These are phyloP conservation scores for Rickenella mellea DNA, from an alignment of 768 basidiomycete species.

Conservation along the genomic window DNA sequence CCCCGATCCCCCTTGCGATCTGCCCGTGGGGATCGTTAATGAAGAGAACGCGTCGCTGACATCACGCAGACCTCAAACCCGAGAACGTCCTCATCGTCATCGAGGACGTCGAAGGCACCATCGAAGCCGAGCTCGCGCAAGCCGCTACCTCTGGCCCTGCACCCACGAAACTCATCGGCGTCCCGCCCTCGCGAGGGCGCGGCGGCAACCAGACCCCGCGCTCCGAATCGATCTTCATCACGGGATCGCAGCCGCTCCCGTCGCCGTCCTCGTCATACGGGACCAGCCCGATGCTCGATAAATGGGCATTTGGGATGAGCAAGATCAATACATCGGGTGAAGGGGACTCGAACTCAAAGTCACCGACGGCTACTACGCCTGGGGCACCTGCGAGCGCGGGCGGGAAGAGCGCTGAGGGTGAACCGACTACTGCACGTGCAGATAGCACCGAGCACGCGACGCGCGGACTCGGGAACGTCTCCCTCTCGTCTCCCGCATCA, in stretches of 20 bases:
- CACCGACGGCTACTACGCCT: no score
- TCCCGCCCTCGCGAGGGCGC: conserved; percentile 85
- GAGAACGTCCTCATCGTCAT: conserved; percentile 97
- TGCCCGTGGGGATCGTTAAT: background rate
- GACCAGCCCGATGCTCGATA: conserved; percentile 70
- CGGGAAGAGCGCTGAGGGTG: conserved; percentile 22
- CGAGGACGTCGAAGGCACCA: conserved; percentile 92
- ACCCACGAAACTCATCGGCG: conserved; percentile 73
- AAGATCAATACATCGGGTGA: no score
- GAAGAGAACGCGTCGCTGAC: background rate
- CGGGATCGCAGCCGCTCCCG: conserved; percentile 88
- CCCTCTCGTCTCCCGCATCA: conserved; percentile 27
- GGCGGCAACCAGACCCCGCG: conserved; percentile 96
- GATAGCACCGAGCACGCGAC: conserved; percentile 35
- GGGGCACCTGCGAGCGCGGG: conserved; percentile 27
- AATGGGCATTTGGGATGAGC: conserved; percentile 87
- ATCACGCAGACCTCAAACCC: conserved; percentile 74
- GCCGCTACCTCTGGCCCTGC: conserved; percentile 34
- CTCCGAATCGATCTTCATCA: conserved; percentile 74
- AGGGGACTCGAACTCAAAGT: no score
- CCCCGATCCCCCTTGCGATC: background rate
- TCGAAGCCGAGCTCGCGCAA: conserved; percentile 67
- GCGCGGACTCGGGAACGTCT: conserved; percentile 41
- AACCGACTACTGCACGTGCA: conserved; percentile 22
- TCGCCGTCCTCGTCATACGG: conserved; percentile 70